Evolutionary conservation across 371 early-diverging fungal genomes (phyloP), one percentile per base, ranked within the genome.

Genomic region (Choanephora cucurbitarum): DNA sequence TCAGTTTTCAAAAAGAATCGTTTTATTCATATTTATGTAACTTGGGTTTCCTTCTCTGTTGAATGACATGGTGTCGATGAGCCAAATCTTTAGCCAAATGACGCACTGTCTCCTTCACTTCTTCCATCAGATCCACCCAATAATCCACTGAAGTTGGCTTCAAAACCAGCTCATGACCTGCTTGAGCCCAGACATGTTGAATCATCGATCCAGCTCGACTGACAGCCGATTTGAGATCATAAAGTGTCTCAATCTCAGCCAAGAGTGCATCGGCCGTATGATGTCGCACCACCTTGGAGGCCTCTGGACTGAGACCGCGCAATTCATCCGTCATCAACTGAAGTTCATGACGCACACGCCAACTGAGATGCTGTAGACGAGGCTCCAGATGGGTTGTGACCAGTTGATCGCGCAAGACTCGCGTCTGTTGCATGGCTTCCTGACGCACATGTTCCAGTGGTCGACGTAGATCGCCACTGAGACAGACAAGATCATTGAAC

Each of bases 361-460:
- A 43, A 17, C 39, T 44, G 5, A 60, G 45, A n/a, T 43, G 61
- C 17, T 22, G 50, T 44, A 60, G 45, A 45, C 45, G 58, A 23
- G 19, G 21, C 9, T 50, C 44, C 0, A 49, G 18, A 8, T 28
- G 41, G 7, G 23, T 10, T 3, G 15, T 15, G 17, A 60, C 49
- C 33, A 58, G 45, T 10, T 54, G 32, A 15, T 58, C n/a, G 19
- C 55, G 54, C 6, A 48, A 32, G 8, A 44, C 7, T 19, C 34
- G 49, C 2, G 53, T 47, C 19, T 46, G 45, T 34, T 54, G 15
- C 23, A 64, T 15, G 2, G 52, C 43, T 19, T 64, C 59, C 9
- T 45, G n/a, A 18, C 64, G 55, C 10, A 64, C 22, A 37, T 55
- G 55, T 47, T 64, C 59, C 33, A 64, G 19, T 5, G 52, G 22